Base-by-base conservation (phyloP, 2,329 filamentous ascomycete genomes). In the Fusarium miscanthi region DNA sequence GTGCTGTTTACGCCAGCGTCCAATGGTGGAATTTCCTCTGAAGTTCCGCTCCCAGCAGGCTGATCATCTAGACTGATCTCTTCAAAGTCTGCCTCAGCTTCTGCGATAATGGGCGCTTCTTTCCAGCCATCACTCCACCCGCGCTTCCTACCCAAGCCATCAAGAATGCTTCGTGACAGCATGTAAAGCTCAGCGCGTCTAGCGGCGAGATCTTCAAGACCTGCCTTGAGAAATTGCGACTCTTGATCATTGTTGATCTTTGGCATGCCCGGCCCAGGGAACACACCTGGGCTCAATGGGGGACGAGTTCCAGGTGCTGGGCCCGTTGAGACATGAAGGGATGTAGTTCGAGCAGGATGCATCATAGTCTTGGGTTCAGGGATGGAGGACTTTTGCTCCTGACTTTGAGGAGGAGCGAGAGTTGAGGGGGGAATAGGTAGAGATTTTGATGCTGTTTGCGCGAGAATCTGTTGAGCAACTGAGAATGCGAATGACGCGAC, bases 41-140 rank as follows among this genome's bases (percentile, higher is more conserved):
- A 48, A 42, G 38, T 53, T 31, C 58, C 58, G 21, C 77, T 25
- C 31, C 64, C 23, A 1, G 60, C 17, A 31, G 72, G 75, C 13
- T 85, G 81, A 43, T 85, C 84, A 27, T 86, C 83, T 5, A 92
- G 85, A 66, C 83, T 85, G 46, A 92, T 82, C 1, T 91, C 89
- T 62, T 91, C 86, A 83, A 92, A 85, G 6, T 85, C 84, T 38
- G 84, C 74, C 19, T 81, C 83, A 16, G 84, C 74, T 11, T 83
- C 84, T n/a, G 83, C 82, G 4, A 89, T 77, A 4, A 87, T 81
- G 0, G 87, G 86, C 12, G 91, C 87, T 61, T 88, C 85, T 33
- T 86, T 85, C 94, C 93, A 97, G 1, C 92, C 93, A 70, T 93
- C 89, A 57, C 85, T 88, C 95, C 94, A 98, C 7, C 89, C 90